These are phyloP conservation scores for Monosporascus sp. DNA, from an alignment of 2,329 filamentous ascomycete species.

Conservation along the genomic window DNA sequence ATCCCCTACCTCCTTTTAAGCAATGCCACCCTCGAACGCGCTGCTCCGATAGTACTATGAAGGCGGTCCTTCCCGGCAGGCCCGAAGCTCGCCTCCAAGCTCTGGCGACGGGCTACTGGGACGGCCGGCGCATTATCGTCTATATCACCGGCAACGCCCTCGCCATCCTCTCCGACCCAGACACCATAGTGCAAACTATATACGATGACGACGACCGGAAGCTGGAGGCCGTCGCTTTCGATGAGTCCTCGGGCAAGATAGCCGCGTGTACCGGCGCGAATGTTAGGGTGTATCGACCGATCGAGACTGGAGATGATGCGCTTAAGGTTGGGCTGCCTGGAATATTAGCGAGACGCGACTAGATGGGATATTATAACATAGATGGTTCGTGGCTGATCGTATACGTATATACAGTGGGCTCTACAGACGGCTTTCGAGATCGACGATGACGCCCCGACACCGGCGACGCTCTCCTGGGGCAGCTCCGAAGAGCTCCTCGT, in stretches of 20 bases:
- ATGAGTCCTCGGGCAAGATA: conserved; percentile 80
- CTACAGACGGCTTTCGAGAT: conserved; percentile 57
- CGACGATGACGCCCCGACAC: conserved; percentile 43
- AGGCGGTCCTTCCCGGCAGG: conserved; percentile 42
- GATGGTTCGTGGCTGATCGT: not conserved
- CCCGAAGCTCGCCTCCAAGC: conserved; percentile 42
- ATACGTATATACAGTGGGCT: conserved; percentile 45
- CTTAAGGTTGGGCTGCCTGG: conserved; percentile 56
- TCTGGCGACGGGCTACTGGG: conserved; percentile 41
- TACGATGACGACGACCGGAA: conserved; percentile 69
- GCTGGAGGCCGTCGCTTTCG: conserved; percentile 72
- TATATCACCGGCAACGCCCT: conserved; percentile 90
- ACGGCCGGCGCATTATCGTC: conserved; percentile 34
- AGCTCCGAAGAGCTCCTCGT: conserved; percentile 77
- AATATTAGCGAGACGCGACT: not conserved
- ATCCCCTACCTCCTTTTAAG: conserved; percentile 3
- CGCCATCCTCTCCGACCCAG: conserved; percentile 70
- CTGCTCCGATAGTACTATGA: conserved; percentile 33
- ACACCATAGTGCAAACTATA: conserved; percentile 78
- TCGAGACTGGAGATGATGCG: conserved; percentile 62
- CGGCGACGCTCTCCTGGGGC: conserved; percentile 71
- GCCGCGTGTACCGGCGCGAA: conserved; percentile 62
- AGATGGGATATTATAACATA: not conserved
- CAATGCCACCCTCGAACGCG: conserved; percentile 19
- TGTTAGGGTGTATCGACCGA: conserved; percentile 74